Base-by-base conservation (phyloP, 345 rosid genomes). In the Aethionema arabicum region DNA sequence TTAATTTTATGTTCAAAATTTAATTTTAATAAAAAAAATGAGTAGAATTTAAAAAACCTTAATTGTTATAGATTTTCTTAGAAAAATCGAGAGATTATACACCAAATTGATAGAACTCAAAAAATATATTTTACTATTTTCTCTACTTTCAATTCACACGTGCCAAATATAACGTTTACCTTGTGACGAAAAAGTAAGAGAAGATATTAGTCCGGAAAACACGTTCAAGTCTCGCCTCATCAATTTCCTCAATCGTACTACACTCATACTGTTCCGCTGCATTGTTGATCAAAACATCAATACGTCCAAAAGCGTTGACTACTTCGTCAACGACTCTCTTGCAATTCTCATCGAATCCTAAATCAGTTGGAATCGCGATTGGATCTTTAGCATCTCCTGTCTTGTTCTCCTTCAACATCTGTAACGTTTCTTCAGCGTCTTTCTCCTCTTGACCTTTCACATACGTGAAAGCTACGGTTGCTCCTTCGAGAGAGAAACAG, bases 381-480 rank as follows among this genome's bases (percentile, higher is more conserved):
- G 96, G 90, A 0, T 84, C 90, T 54, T 80, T 80, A 0, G 88
- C 77, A 0, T 80, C 83, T 0, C 78, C 15, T 2, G 82, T 42
- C 75, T 78, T 88, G 0, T 56, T 70, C 21, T 76, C 59, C 50
- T 46, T 77, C n/a, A 84, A 62, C 63, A 84, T 81, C 33, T 73
- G 55, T 4, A 84, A 73, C 0, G 88, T 81, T 5, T 88, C 91
- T 5, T 62, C 49, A 0, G 95, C 86, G 7, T 87, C 98, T 63
- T 78, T 91, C 12, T 85, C 96, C 52, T 88, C 96, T 38, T 74
- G 78, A 7, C 63, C 61, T 60, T 80, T 87, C 36, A 87, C 86
- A 21, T 82, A 82, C 0, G 98, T 88, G 81, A 91, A 84, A 4
- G 89, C 98, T 30, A 88, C 87, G 0, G 86, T 82, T 6, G 91